Evolutionary conservation across 352 stramenopile species (phyloP).

Genomic region (Phytophthora uliginosa): DNA sequence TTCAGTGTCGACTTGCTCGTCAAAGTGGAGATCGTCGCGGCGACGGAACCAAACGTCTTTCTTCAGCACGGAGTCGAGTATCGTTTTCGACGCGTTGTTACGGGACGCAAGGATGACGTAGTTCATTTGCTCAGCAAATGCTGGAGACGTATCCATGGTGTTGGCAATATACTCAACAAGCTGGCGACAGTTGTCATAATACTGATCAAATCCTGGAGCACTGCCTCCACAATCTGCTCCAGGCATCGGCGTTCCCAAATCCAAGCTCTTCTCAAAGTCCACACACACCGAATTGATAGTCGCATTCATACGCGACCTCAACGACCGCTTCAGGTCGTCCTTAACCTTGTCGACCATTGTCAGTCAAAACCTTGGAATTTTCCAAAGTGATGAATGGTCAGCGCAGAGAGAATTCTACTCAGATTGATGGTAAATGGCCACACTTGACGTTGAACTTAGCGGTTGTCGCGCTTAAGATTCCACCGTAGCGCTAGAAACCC

Average conservation of each 20-base stretch:
- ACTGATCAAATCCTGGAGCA: slow-evolving; percentile 4
- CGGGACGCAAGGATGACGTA: slow-evolving; percentile 16
- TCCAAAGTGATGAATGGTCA: neutral
- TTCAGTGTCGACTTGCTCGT: neutral
- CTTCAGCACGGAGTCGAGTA: slow-evolving; percentile 7
- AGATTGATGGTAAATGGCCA: slow-evolving; percentile 6
- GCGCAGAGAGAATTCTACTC: neutral
- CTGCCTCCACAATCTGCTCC: neutral
- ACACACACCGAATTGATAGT: slow-evolving; percentile 9
- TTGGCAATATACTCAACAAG: slow-evolving; percentile 16
- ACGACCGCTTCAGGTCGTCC: neutral
- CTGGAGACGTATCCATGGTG: slow-evolving; percentile 21
- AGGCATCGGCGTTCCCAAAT: neutral
- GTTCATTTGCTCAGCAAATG: slow-evolving; percentile 22
- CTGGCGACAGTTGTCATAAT: slow-evolving; percentile 12
- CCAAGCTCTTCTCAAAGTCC: slow-evolving; percentile 9
- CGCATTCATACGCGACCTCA: slow-evolving; percentile 9
- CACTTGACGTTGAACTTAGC: neutral
- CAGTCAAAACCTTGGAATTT: neutral
- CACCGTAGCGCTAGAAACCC: no score
- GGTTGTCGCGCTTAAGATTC: no score
- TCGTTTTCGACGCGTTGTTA: slow-evolving; percentile 1
- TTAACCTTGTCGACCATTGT: neutral
- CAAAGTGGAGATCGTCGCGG: neutral
- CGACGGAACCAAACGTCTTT: slow-evolving; percentile 19